A percentile compares a stretch with the other conserved stretches of the same genome.
Evolutionary conservation across 352 stramenopile genomes (phyloP).

Genomic region (Pythium volutum): DNA sequence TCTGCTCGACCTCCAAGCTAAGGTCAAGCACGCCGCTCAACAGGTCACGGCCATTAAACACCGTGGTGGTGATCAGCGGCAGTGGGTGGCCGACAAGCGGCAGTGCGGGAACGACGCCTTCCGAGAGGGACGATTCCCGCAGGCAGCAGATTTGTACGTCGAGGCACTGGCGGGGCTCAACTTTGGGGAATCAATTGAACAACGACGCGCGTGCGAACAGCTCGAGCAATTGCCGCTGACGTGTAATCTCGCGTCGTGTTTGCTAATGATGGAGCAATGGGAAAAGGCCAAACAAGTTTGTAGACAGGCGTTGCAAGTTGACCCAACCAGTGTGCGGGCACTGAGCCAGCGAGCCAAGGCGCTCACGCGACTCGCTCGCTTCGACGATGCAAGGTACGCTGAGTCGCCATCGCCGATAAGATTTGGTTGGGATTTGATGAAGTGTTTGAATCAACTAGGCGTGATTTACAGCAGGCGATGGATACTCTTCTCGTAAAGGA

Average conservation of each 20-base stretch:
- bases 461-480: constrained; percentile 38
- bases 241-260: constrained; percentile 75
- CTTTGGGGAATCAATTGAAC: constrained; percentile 37
- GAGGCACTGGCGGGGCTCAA: constrained; percentile 68
- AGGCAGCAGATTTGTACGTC: constrained; percentile 64
- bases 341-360: constrained; percentile 67
- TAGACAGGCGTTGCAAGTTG: constrained; percentile 48
- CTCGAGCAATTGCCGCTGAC: constrained; percentile 65
- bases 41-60: constrained; percentile 37
- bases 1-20: constrained; percentile 69
- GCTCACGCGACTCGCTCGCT: constrained; percentile 39
- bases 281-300: constrained; percentile 61
- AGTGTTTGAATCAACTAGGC: constrained; percentile 22
- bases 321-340: constrained; percentile 45
- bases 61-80: constrained; percentile 28
- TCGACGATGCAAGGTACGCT: constrained; percentile 53
- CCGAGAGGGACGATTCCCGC: constrained; percentile 31
- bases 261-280: constrained; percentile 76
- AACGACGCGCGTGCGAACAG: constrained; percentile 43
- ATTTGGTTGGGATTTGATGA: neutral
- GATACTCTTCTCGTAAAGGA: constrained; percentile 4
- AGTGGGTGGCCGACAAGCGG: constrained; percentile 49
- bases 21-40: constrained; percentile 68
- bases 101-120: constrained; percentile 57
- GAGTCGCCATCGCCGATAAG: neutral